phyloP scores from a whole-genome alignment of 192 early-diverging fungal genomes.

The Coemansia umbellata region DNA sequence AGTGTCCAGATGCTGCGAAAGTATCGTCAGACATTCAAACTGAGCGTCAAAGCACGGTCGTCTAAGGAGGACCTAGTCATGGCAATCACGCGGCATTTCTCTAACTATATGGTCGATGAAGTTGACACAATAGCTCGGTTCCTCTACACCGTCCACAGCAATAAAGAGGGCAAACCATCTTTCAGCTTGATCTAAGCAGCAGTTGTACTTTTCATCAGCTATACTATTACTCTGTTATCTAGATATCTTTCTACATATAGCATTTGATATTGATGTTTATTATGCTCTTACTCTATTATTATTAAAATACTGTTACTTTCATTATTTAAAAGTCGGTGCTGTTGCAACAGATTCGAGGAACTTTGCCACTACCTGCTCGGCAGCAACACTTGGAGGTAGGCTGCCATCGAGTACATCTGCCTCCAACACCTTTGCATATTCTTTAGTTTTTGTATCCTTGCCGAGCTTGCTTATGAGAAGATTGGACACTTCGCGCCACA shows the following conservation, averaged over 20 bases:
- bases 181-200: constrained; percentile 17
- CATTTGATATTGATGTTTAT: not conserved
- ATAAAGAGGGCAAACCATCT: constrained; percentile 30
- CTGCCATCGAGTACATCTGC: constrained; percentile 9
- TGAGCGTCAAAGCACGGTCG: constrained; percentile 51
- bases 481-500: constrained; percentile 42
- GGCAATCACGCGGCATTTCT: constrained; percentile 42
- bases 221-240: not conserved
- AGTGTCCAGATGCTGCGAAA: constrained; percentile 47
- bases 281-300: not conserved
- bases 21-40: constrained; percentile 50
- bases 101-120: constrained; percentile 42
- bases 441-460: constrained; percentile 1
- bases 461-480: constrained; percentile 16
- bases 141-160: constrained; percentile 47
- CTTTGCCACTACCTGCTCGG: constrained; percentile 25
- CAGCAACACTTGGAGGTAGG: constrained; percentile 24
- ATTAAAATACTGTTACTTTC: not conserved
- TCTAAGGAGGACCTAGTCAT: constrained; percentile 49
- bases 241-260: not conserved
- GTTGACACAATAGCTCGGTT: constrained; percentile 53
- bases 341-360: constrained; percentile 8
- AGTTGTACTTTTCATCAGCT: no score
- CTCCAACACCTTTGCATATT: constrained; percentile 13
- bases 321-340: not conserved